These are phyloP conservation scores for Apiospora aurea DNA, from an alignment of 2,329 filamentous ascomycete genomes.

Conservation along the genomic window DNA sequence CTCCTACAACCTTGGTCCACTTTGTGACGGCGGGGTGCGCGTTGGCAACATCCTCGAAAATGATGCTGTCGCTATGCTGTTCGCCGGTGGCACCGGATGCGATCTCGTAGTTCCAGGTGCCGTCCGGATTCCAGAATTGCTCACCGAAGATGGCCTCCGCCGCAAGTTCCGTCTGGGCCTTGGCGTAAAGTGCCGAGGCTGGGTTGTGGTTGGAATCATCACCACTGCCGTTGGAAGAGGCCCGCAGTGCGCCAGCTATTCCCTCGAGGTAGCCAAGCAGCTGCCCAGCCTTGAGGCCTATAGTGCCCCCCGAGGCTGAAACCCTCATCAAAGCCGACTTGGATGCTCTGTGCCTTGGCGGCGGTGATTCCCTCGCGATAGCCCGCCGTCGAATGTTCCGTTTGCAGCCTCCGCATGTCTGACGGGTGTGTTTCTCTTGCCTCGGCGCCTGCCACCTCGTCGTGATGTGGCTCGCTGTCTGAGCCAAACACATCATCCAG, in stretches of 20 bases:
- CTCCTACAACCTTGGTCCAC: slow-evolving; percentile 60
- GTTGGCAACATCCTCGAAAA: slow-evolving; percentile 67
- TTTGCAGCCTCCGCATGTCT: slow-evolving; percentile 77
- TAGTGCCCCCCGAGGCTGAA: slow-evolving; percentile 83
- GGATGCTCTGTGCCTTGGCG: slow-evolving; percentile 79
- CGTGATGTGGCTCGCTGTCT: slow-evolving; percentile 26
- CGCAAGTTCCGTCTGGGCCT: slow-evolving; percentile 66
- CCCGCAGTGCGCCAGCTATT: slow-evolving; percentile 58
- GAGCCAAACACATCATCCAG: slow-evolving; percentile 30
- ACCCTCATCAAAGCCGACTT: slow-evolving; percentile 90
- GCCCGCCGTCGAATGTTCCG: slow-evolving; percentile 81
- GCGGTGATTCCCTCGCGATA: slow-evolving; percentile 86
- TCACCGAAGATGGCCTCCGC: slow-evolving; percentile 68
- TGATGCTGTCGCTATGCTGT: slow-evolving; percentile 36
- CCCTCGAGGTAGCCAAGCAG: slow-evolving; percentile 82
- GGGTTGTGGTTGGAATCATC: slow-evolving; percentile 31
- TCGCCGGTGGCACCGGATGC: slow-evolving; percentile 33
- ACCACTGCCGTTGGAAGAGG: slow-evolving; percentile 34
- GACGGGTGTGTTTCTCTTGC: slow-evolving; percentile 50
- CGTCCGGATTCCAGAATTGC: slow-evolving; percentile 73
- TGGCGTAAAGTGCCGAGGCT: slow-evolving; percentile 46
- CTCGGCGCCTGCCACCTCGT: slow-evolving; percentile 24
- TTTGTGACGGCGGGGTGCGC: slow-evolving; percentile 71
- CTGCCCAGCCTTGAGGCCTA: slow-evolving; percentile 78
- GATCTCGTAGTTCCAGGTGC: slow-evolving; percentile 70